Base-by-base conservation (phyloP, 257 asterid species). In the Henckelia pumila region DNA sequence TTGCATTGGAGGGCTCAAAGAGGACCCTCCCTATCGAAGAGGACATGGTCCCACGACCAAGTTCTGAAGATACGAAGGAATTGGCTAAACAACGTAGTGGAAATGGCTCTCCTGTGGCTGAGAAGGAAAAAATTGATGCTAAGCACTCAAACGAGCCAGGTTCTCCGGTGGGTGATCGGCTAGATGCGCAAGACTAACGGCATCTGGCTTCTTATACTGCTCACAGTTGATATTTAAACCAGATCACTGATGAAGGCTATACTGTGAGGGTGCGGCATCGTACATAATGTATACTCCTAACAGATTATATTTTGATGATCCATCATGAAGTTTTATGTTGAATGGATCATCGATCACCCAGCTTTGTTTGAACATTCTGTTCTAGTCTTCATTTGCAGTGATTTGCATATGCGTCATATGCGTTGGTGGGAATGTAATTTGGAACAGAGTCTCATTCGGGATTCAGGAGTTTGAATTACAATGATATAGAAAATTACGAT, bases 1-100 rank as follows among this genome's bases (percentile, higher is more conserved):
- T 93, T 76, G 99, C 97, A 66, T 79, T 93, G 68, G 97, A 88
- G 68, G 98, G 99, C 23, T 93, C 97, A 6, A 93, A 90, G 84
- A 86, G 99, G 77, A 93, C 97, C 63, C 90, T 93, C 21, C 96
- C 97, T 28, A 93, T 93, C 47, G 99, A 90, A 78, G 99, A 88
- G 52, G 89, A 73, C 14, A 73, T 63, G 61, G 75, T 11, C 5
- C 56, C 80, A 0, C 73, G 77, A 50, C 56, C 77, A 52, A 80
- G 68, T 68, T 58, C 77, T 7, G 82, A 86, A 7, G 93, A 85
- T 22, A 62, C 28, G 2, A 92, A 88, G 61, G 96, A 85, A 75
- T 50, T 88, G 76, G 95, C 96, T 16, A 57, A 76, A 14, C 32
- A 68, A 66, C 82, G 84, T 6, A 82, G 88, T 66, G 87, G 88